Evolutionary conservation across 441 rosid species (phyloP), one percentile per base, ranked within the genome.

Genomic region (Pelargonium citronellum): DNA sequence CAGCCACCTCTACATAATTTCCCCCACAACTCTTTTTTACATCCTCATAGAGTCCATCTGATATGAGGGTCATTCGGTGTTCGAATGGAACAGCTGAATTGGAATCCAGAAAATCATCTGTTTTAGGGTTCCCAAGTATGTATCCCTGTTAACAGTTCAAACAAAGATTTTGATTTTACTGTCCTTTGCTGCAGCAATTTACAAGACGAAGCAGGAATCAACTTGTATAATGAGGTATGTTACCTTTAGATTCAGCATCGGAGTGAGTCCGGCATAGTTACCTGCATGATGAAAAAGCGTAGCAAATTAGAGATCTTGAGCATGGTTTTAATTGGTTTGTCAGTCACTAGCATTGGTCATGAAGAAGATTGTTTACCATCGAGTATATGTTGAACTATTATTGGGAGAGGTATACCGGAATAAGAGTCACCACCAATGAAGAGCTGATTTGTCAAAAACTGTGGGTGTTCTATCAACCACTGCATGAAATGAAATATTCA

Each of bases 351-450:
- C 24, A 22, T 22, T 22, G 24, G 24, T 22, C 24, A 22, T 43
- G 47, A 6, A 11, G 47, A 43, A 5, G 1, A 43, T 43, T 43
- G 47, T 43, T 43, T 43, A 37, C 46, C 75, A 76, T 62, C 96
- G 96, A 57, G 88, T 72, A 22, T 22, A 22, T 22, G 24, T 22
- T 22, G 24, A 22, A 22, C 24, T 22, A 22, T 22, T 22, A 22
- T 22, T 22, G 24, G 24, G 24, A 22, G 24, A 30, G 71, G 69
- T 0, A 76, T 10, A 70, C 96, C 96, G 0, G 97, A 76, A 75
- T 85, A 90, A 1, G 96, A 91, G 75, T 87, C 89, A 30, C 95
- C 96, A n/a, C 87, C 83, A 4, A 88, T 65, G 34, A 83, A 91
- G 39, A 90, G 17, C 10, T 83, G 86, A 75, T 76, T 87, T 4